Evolutionary conservation across 331 rosid species (phyloP).

Genomic region (Quercus tomentella): DNA sequence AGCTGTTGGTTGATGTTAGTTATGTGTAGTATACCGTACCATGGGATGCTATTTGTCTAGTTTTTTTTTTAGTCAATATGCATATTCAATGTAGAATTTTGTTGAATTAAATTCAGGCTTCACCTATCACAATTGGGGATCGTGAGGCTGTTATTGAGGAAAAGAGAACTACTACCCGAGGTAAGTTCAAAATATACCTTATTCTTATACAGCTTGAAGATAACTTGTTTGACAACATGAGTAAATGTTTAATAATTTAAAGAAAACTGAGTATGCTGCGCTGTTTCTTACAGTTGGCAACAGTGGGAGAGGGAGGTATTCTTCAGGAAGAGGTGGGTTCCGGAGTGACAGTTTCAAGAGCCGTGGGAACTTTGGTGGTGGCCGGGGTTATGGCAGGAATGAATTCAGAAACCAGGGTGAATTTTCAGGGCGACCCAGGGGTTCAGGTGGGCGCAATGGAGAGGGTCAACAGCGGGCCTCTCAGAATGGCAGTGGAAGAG

Average conservation of each 20-base stretch:
- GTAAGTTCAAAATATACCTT: constrained; percentile 28
- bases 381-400: constrained; percentile 69
- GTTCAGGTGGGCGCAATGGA: constrained; percentile 41
- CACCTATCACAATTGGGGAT: constrained; percentile 66
- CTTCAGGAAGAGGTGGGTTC: constrained; percentile 78
- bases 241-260: neutral
- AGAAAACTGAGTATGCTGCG: constrained; percentile 3
- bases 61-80: neutral
- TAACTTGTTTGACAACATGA: neutral
- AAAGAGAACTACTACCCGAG: constrained; percentile 92
- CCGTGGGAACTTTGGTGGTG: constrained; percentile 68
- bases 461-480: constrained; percentile 58
- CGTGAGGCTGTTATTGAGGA: constrained; percentile 76
- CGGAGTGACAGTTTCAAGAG: constrained; percentile 68
- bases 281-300: constrained; percentile 50
- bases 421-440: constrained; percentile 58
- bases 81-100: neutral
- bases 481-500: constrained; percentile 65
- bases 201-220: neutral
- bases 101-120: constrained; percentile 52
- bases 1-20: neutral
- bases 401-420: constrained; percentile 93
- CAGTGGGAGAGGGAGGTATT: constrained; percentile 83
- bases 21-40: neutral
- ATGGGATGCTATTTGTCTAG: neutral